Evolutionary conservation across 2,329 filamentous ascomycete genomes (phyloP), one percentile per base, ranked within the genome.

Genomic region (Tolypocladium cylindrosporum): DNA sequence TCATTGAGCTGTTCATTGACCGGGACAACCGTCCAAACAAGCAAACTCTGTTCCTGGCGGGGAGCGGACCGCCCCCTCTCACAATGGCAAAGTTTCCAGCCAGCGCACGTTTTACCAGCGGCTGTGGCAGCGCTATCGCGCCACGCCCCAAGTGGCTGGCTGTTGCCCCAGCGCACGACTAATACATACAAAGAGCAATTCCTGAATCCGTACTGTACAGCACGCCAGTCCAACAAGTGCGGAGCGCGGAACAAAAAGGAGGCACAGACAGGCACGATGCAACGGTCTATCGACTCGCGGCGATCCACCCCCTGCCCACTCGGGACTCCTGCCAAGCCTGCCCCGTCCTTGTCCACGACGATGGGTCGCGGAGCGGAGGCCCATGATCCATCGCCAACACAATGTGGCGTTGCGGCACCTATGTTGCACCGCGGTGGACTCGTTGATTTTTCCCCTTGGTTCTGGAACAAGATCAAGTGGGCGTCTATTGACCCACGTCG

Each of bases 1-100:
- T 9, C 2, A 7, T 6, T 48, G 13, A 31, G 43, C 43, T 14
- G 13, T 31, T 9, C 2, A 7, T 6, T 48, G 13, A 31, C 8
- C 2, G 48, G 19, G 27, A 36, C 48, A 36, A 11, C 14, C 45
- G 31, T 51, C 31, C 48, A 34, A 27, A 16, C 48, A 6, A 6
- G 27, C 27, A 27, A 61, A 59, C 55, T 57, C 55, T 57, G 57
- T 61, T 61, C 52, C 27, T 51, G 58, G 53, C 58, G 48, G 45
- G 52, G 56, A 51, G 40, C 58, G 58, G 58, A 53, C 58, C 56
- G 58, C 58, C 58, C 48, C 48, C 48, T 51, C 48, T 6, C n/a
- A 36, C 45, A 50, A 34, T 34, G 48, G 40, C 48, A 51, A 51
- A 34, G 48, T n/a, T 36, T 9, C 8, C 48, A 51, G 48, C 48